Evolutionary conservation across 345 rosid species (phyloP), one percentile per base, ranked within the genome.

Genomic region (Combretum micranthum): DNA sequence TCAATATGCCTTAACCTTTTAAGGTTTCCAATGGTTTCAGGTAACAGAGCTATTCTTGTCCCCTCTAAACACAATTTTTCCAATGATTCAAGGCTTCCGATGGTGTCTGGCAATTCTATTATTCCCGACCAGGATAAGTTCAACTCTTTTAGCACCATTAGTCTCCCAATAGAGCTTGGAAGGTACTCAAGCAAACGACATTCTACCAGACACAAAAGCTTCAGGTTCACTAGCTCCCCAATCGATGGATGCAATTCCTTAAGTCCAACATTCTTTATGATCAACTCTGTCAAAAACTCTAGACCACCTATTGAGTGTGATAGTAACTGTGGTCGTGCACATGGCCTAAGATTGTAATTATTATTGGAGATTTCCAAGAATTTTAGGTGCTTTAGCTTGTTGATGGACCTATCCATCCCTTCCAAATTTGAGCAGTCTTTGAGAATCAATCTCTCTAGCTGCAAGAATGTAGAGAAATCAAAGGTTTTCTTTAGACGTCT

Each of bases 321-420:
- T 32, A 32, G 39, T 32, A 32, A 32, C 39, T 32, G 39, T 7
- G 39, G 10, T 32, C 10, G 39, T 32, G 39, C 39, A 32, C 39
- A 32, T 32, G 7, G 9, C 9, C 39, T 7, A 32, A 0, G 2
- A 21, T 5, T 0, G 2, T 0, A n/a, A 51, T 14, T 15, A 3
- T 3, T 12, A 7, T 32, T 13, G 5, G 15, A 6, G 10, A 51
- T 20, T 22, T 51, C 54, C 20, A 51, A 51, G 21, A 20, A 51
- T 7, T 51, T 51, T 2, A 51, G 12, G 54, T 17, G 11, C 0
- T 32, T 17, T 12, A 21, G 6, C 18, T 4, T 18, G 42, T 8
- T 2, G 14, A 53, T 26, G 21, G 44, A 53, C 19, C 20, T 3
- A 11, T 26, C 0, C 3, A 53, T 53, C 19, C 16, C 20, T 26